Conservation (phyloP, 257 asterid genomes). For the Salvia splendens region DNA sequence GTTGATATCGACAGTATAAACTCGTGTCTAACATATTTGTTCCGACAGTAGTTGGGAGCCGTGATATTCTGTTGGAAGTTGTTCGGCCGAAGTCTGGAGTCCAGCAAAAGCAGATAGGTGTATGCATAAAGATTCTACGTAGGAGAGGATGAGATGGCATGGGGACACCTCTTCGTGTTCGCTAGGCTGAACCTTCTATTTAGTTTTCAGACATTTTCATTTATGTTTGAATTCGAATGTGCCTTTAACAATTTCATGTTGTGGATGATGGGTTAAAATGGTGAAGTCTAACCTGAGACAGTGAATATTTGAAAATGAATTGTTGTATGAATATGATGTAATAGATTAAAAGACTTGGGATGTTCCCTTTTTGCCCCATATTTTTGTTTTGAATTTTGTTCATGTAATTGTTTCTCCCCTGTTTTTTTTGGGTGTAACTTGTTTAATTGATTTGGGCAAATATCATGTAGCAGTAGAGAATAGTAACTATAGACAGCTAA, state of each 20-base stretch:
- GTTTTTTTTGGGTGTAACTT: slow-evolving; percentile 44
- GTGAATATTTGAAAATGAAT: slow-evolving; percentile 39
- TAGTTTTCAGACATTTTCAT: slow-evolving; percentile 41
- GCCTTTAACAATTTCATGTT: slow-evolving; percentile 39
- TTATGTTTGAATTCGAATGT: slow-evolving; percentile 41
- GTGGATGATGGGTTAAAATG: slow-evolving; percentile 46
- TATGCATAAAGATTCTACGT: slow-evolving; percentile 33
- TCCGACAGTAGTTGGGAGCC: slow-evolving; percentile 47
- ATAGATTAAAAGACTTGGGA: slow-evolving; percentile 49
- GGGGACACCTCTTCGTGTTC: slow-evolving; percentile 44
- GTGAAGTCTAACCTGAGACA: slow-evolving; percentile 52
- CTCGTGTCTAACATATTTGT: slow-evolving; percentile 29
- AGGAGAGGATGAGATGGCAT: slow-evolving; percentile 38
- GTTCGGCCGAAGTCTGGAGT: slow-evolving; percentile 45
- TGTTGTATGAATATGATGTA: slow-evolving; percentile 49
- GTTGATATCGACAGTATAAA: not conserved
- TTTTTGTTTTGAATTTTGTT: slow-evolving; percentile 36
- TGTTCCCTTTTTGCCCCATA: slow-evolving; percentile 36
- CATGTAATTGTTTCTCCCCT: slow-evolving; percentile 42
- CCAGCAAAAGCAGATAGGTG: slow-evolving; percentile 26
- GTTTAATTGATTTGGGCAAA: slow-evolving; percentile 32
- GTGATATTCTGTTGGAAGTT: slow-evolving; percentile 35
- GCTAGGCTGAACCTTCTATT: slow-evolving; percentile 43
- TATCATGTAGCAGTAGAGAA: slow-evolving; percentile 37
- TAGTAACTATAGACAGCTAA: slow-evolving; percentile 30